Conservation (phyloP, 2,329 filamentous ascomycete genomes). For the Endothia cerciana region DNA sequence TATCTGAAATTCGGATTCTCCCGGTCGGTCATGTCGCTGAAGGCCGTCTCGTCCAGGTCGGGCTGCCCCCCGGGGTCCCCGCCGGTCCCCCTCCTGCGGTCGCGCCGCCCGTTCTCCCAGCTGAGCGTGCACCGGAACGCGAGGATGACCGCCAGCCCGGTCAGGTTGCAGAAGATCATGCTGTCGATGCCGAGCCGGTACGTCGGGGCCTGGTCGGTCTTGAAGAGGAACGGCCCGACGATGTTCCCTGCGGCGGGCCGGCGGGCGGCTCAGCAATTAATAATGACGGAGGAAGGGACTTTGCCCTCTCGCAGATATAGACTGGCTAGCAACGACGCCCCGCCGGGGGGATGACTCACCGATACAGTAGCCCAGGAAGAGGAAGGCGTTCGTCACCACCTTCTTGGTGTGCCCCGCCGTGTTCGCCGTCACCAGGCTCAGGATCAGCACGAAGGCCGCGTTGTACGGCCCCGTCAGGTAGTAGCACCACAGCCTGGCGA, state of each 20-base stretch:
- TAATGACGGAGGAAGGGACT: no score
- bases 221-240: slow-evolving; percentile 63
- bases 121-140: slow-evolving; percentile 55
- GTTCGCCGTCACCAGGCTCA: slow-evolving; percentile 36
- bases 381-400: slow-evolving; percentile 26
- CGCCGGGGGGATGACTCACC: slow-evolving; percentile 31
- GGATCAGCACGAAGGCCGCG: slow-evolving; percentile 54
- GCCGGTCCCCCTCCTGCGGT: slow-evolving; percentile 32
- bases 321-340: no score
- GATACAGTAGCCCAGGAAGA: slow-evolving; percentile 23
- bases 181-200: slow-evolving; percentile 66
- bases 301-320: no score
- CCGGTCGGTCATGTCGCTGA: slow-evolving; percentile 46
- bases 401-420: slow-evolving; percentile 35
- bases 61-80: neutral
- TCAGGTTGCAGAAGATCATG: slow-evolving; percentile 62
- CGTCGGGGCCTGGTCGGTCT: slow-evolving; percentile 57
- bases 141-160: slow-evolving; percentile 51
- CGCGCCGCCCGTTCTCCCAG: slow-evolving; percentile 57
- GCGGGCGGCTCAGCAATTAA: no score
- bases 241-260: slow-evolving; percentile 54
- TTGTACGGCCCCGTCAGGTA: slow-evolving; percentile 60
- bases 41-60: slow-evolving; percentile 44
- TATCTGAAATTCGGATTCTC: slow-evolving; percentile 49
- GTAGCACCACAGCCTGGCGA: slow-evolving; percentile 56